Base-by-base conservation (phyloP, 805 yeast genomes). In the Candida tammaniensis region DNA sequence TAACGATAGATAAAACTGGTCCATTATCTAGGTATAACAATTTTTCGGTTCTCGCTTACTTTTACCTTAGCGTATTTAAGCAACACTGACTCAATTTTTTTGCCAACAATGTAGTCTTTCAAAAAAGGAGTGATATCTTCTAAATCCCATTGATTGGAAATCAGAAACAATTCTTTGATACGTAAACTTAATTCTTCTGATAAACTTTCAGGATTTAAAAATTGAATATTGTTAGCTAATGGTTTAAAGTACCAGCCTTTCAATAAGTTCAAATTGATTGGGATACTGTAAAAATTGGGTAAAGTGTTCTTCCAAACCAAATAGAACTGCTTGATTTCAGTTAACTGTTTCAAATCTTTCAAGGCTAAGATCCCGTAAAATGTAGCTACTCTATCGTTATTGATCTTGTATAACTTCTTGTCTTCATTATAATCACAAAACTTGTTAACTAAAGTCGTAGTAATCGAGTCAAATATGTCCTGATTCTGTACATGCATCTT, bases 281-380 rank as follows among this genome's bases (percentile, higher is more conserved):
- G 72, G 26, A 81, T 72, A 31, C 73, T 77, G 61, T 77, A 72
- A 54, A 76, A 72, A 7, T 77, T 72, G 2, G 93, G 89, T 26
- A 85, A 65, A 5, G 70, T 60, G 1, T 79, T 64, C 46, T 78
- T 76, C 79, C 89, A 76, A 33, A 72, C 70, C 31, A 83, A 68
- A 39, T 80, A 48, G 48, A 87, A 76, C 39, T 82, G 86, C 25
- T 75, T 74, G 0, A 59, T 21, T 15, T 30, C 33, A 9, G 18
- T 29, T 3, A 22, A 11, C 5, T 14, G 14, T 3, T 31, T 18
- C 6, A 20, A 10, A 1, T 45, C 34, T 24, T 40, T 18, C 9
- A 86, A 59, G 0, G 79, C 61, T 33, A 70, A 63, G 2, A 74
- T 49, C 0, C 95, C 95, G 46, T 76, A 77, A 84, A 87, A 85